phyloP scores from a whole-genome alignment of 2,329 filamentous ascomycete species.

The Fusarium oxysporum region DNA sequence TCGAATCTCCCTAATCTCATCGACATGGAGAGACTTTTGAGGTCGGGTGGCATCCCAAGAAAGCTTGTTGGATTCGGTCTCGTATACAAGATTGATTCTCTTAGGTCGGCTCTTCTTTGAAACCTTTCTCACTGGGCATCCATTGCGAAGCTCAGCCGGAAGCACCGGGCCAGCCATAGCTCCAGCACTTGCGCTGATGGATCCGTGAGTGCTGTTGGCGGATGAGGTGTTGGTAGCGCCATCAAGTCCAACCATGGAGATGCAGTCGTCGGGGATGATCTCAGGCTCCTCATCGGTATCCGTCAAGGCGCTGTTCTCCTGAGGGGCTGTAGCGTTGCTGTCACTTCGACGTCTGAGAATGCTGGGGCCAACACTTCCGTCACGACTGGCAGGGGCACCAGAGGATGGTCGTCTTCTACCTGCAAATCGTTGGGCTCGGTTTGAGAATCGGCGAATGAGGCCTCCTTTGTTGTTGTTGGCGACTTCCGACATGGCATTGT shows the following conservation, averaged over 20 bases:
- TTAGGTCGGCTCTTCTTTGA: conserved; percentile 82
- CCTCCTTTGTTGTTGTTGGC: conserved; percentile 61
- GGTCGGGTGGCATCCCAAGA: conserved; percentile 85
- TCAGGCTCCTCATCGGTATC: conserved; percentile 66
- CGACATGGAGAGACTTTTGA: conserved; percentile 89
- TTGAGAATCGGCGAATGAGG: conserved; percentile 87
- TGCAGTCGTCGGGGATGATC: conserved; percentile 45
- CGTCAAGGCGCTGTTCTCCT: conserved; percentile 57
- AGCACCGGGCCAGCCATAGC: conserved; percentile 76
- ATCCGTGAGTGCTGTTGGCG: conserved; percentile 60
- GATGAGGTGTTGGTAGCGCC: conserved; percentile 60
- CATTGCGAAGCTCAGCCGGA: conserved; percentile 80
- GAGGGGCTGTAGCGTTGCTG: conserved; percentile 79
- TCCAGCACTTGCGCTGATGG: conserved; percentile 57
- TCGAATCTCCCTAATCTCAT: conserved; percentile 93
- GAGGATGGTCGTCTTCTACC: conserved; percentile 80
- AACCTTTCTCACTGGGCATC: conserved; percentile 83
- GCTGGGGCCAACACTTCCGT: conserved; percentile 89
- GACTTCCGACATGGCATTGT: conserved; percentile 66
- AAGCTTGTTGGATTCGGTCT: conserved; percentile 86
- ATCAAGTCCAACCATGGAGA: conserved; percentile 56
- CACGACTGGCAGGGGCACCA: conserved; percentile 79
- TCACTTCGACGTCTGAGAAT: conserved; percentile 89
- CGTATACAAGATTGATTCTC: conserved; percentile 76
- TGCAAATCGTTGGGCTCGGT: conserved; percentile 78